Evolutionary conservation across 495 filamentous ascomycete species (phyloP).

Genomic region (Immersiella caudata): DNA sequence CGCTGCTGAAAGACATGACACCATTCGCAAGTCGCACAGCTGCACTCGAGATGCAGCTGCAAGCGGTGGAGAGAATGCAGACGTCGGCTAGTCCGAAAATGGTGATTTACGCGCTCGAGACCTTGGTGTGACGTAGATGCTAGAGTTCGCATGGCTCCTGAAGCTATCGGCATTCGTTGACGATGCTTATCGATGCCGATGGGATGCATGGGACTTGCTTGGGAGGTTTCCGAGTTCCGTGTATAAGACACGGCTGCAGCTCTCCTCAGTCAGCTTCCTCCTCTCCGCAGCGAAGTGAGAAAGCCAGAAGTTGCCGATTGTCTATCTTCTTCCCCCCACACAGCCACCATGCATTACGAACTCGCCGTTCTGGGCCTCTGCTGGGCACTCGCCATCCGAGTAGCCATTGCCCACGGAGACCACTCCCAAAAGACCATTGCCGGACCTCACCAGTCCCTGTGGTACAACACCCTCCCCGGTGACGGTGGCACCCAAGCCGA

Average conservation of each 20-base stretch:
- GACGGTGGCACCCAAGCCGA: conserved; percentile 62
- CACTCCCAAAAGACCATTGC: conserved; percentile 46
- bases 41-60: not conserved
- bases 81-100: conserved; percentile 12
- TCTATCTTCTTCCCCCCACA: not conserved
- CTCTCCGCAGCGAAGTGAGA: not conserved
- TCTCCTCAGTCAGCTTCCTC: not conserved
- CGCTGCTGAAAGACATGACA: not conserved
- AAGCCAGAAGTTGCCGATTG: not conserved
- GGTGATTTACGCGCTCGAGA: conserved; percentile 21
- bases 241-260: conserved; percentile 17
- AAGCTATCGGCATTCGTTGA: conserved; percentile 1
- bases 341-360: conserved; percentile 15
- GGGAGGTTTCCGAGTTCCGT: not conserved
- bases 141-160: conserved; percentile 2
- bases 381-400: conserved; percentile 18
- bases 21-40: conserved; percentile 12
- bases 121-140: conserved; percentile 3
- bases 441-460: conserved; percentile 55
- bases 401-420: conserved; percentile 34
- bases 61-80: not conserved
- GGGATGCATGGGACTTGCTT: not conserved
- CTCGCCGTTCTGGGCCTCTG: conserved; percentile 15
- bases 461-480: conserved; percentile 60
- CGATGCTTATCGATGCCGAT: not conserved